Evolutionary conservation across 1,139 yeast genomes (phyloP).

Genomic region (Blastobotrys buckinghamii): DNA sequence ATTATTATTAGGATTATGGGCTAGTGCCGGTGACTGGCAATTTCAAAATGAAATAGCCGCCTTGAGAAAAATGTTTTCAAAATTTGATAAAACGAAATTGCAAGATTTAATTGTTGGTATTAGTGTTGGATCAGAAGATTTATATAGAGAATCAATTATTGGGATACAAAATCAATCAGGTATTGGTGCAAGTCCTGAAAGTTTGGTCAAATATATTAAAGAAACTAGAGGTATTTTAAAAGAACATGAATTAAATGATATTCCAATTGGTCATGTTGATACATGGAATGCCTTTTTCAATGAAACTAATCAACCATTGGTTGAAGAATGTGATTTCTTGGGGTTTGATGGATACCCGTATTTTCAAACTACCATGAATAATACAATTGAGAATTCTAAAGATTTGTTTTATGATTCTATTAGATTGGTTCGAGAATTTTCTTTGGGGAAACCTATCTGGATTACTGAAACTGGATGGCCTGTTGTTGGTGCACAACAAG

Average conservation of each 20-base stretch:
- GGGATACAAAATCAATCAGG: slow-evolving; percentile 25
- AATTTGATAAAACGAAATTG: slow-evolving; percentile 18
- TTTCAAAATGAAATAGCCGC: slow-evolving; percentile 30
- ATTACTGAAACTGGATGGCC: slow-evolving; percentile 85
- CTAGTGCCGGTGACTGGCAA: slow-evolving; percentile 27
- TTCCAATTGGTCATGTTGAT: slow-evolving; percentile 23
- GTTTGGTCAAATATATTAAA: slow-evolving; percentile 57
- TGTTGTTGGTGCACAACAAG: slow-evolving; percentile 17
- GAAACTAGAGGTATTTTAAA: slow-evolving; percentile 51
- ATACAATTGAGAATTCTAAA: slow-evolving; percentile 18
- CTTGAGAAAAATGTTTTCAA: slow-evolving; percentile 23
- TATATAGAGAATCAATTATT: slow-evolving; percentile 55
- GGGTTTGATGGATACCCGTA: slow-evolving; percentile 24
- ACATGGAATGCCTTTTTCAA: slow-evolving; percentile 27
- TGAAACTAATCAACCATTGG: slow-evolving; percentile 20
- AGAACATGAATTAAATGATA: slow-evolving; percentile 16
- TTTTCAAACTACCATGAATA: slow-evolving; percentile 25
- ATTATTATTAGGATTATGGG: slow-evolving; percentile 30
- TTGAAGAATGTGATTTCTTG: slow-evolving; percentile 19
- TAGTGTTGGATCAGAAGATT: slow-evolving; percentile 86
- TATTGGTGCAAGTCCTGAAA: slow-evolving; percentile 55
- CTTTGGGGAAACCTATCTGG: slow-evolving; percentile 65
- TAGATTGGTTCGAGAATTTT: slow-evolving; percentile 16
- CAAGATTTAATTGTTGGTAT: slow-evolving; percentile 49
- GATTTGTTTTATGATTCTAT: slow-evolving; percentile 16